Base-by-base conservation (phyloP, 148 eudicot genomes). In the Dysphania ambrosioides region DNA sequence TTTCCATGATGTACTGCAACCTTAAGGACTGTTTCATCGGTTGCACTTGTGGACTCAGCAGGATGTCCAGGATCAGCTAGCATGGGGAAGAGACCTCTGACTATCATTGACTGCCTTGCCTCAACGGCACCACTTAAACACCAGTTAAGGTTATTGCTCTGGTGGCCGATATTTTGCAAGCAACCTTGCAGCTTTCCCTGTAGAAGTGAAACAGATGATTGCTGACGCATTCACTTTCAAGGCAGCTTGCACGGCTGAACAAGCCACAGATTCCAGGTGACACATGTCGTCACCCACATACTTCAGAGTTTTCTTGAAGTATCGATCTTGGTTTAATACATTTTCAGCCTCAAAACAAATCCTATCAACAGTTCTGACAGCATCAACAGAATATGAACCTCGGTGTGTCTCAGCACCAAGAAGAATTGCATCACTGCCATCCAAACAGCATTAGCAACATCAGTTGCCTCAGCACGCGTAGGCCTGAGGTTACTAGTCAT, bases 401-500 rank as follows among this genome's bases (percentile, higher is more conserved):
- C 97, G 87, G 78, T 85, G 83, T 66, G 96, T 94, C 87, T 94
- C 98, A 66, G 98, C 98, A 63, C 98, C 98, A 72, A 94, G 96
- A 83, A 94, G 96, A 83, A 91, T 94, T 19, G 96, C 92, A 87
- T 94, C 98, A 80, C 87, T 88, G 91, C 98, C 98, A 81, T 94
- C 97, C 78, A 94, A 78, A 94, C 95, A 78, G 97, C 98, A 84
- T 91, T 94, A 73, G 98, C 98, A 70, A 94, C 98, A 86, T 94
- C 98, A 80, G 98, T 94, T 61, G 97, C 98, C 85, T 91, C 97
- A n/a, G 98, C 98, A 80, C 98, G 96, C 78, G 98, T 94, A 69
- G 98, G 98, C 56, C 98, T 88, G 67, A 94, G 93, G 82, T 91
- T 94, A 79, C 88, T 88, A 64, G 96, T 94, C 98, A 94, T 94